phyloP scores from a whole-genome alignment of 2,329 filamentous ascomycete species.

The Penicillium sp. region DNA sequence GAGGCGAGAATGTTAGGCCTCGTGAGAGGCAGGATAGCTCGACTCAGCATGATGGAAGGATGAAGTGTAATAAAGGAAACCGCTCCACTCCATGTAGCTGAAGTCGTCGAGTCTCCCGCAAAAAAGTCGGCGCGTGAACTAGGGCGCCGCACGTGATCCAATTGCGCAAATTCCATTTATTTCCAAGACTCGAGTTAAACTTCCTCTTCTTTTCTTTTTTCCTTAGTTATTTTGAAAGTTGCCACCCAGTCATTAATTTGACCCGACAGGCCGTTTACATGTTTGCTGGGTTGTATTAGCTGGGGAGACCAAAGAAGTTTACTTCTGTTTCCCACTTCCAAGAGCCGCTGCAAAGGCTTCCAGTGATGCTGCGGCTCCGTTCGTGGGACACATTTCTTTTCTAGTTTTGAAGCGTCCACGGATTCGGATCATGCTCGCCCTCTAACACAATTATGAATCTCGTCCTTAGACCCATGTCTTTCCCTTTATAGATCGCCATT shows the following conservation, averaged over 20 bases:
- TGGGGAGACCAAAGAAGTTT: constrained; percentile 46
- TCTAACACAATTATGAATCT: constrained; percentile 23
- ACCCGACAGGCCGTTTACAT: constrained; percentile 49
- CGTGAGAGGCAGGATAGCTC: constrained; percentile 43
- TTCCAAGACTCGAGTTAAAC: not conserved
- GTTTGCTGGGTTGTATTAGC: constrained; percentile 57
- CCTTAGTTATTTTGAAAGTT: constrained; percentile 50
- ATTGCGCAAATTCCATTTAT: constrained; percentile 21
- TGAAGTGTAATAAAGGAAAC: constrained; percentile 7
- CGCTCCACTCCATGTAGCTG: constrained; percentile 16
- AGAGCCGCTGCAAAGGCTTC: constrained; percentile 48
- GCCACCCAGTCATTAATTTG: constrained; percentile 55
- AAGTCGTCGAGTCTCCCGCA: constrained; percentile 16
- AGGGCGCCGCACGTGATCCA: constrained; percentile 18
- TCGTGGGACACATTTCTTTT: constrained; percentile 42
- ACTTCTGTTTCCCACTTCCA: constrained; percentile 43
- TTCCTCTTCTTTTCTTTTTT: constrained; percentile 17
- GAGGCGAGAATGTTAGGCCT: constrained; percentile 40
- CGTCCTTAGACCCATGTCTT: constrained; percentile 13
- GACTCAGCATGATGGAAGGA: constrained; percentile 41
- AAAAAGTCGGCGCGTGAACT: constrained; percentile 31
- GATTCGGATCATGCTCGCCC: constrained; percentile 2
- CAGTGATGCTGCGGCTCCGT: constrained; percentile 48
- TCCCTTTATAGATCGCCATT: constrained; percentile 20
- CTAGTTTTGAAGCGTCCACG: not conserved